Evolutionary conservation across 2,329 filamentous ascomycete genomes (phyloP).

Genomic region (Colletotrichum musicola): DNA sequence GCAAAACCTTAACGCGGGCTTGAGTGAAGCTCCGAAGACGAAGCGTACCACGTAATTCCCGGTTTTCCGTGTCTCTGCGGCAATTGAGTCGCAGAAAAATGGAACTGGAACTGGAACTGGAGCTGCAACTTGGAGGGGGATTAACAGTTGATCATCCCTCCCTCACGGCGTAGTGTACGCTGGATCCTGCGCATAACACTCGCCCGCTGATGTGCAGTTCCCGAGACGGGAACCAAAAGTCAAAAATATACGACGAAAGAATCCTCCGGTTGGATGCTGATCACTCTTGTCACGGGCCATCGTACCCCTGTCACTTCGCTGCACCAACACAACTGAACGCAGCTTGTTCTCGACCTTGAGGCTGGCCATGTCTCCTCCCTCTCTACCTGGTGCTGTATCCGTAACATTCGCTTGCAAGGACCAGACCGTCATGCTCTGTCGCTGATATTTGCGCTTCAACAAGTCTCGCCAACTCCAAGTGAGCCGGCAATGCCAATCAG

Average conservation of each 20-base stretch:
- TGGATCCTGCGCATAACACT: constrained; percentile 1
- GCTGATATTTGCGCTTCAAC: constrained; percentile 20
- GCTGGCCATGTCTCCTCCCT: constrained; percentile 7
- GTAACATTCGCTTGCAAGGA: constrained; percentile 19
- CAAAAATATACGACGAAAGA: constrained; percentile 33
- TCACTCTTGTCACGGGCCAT: constrained; percentile 15
- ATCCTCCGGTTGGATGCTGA: constrained; percentile 13
- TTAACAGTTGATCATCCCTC: constrained; percentile 28
- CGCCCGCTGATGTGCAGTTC: constrained; percentile 25
- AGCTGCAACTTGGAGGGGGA: neutral
- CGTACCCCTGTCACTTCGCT: constrained; percentile 3
- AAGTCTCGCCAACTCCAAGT: neutral
- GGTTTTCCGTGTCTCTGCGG: constrained; percentile 3
- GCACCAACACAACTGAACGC: neutral
- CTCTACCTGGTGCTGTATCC: neutral
- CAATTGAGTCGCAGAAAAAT: constrained; percentile 27
- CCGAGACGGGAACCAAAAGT: constrained; percentile 21
- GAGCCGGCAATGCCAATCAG: neutral
- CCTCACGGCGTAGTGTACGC: neutral
- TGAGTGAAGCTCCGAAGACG: neutral
- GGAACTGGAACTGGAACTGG: neutral
- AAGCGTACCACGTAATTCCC: neutral
- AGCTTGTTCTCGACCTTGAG: constrained; percentile 6
- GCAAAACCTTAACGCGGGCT: constrained; percentile 17
- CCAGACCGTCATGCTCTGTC: constrained; percentile 11